These are phyloP conservation scores for Tylopilus subfusipes DNA, from an alignment of 768 basidiomycete species.

Conservation along the genomic window DNA sequence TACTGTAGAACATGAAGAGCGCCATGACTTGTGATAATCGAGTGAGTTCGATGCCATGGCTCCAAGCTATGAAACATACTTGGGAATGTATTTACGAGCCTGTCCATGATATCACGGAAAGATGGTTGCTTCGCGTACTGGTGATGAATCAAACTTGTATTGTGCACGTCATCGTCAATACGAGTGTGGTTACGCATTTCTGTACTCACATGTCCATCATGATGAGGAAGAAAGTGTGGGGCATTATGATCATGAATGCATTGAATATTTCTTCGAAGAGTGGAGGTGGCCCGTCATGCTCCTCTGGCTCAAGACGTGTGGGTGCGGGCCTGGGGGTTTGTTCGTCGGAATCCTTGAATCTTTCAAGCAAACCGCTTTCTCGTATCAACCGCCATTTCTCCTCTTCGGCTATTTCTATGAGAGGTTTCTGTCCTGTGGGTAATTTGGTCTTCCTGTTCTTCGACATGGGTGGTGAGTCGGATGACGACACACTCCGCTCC, in stretches of 20 bases:
- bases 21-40: constrained; percentile 53
- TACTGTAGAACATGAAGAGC: constrained; percentile 50
- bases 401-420: constrained; percentile 60
- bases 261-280: constrained; percentile 70
- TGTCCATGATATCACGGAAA: constrained; percentile 45
- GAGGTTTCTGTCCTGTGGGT: constrained; percentile 13
- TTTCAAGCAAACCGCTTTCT: constrained; percentile 56
- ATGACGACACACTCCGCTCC: too few species aligned
- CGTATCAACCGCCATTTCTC: constrained; percentile 78
- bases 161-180: neutral
- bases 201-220: constrained; percentile 80
- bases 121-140: constrained; percentile 69
- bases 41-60: constrained; percentile 1
- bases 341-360: constrained; percentile 22
- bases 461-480: constrained; percentile 22
- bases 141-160: constrained; percentile 63
- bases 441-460: constrained; percentile 23
- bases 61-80: constrained; percentile 45
- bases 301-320: constrained; percentile 7
- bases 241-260: constrained; percentile 61
- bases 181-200: neutral
- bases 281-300: constrained; percentile 37
- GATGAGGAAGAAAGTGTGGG: constrained; percentile 68
- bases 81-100: constrained; percentile 65
- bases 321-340: neutral